Base-by-base conservation (phyloP, 179 eudicot genomes). In the Sideroxylon spinosum region DNA sequence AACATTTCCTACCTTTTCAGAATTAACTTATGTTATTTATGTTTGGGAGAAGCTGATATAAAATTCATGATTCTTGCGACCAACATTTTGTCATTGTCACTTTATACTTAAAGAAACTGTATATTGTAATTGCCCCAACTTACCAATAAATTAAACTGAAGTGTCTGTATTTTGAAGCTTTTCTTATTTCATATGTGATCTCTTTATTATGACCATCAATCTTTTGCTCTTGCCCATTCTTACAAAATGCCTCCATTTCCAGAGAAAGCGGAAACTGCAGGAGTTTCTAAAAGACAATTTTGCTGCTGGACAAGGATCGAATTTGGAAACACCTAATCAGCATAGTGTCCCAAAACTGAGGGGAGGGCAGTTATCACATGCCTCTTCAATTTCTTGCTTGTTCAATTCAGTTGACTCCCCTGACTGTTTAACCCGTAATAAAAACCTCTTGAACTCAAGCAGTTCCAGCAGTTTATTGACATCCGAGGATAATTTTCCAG, bases 201-300 rank as follows among this genome's bases (percentile, higher is more conserved):
- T n/a, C 56, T 48, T 69, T 44, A 9, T 46, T 28, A 20, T 48
- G 29, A 69, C 12, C 12, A 19, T 65, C 59, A 71, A 56, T 32
- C 59, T 72, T 7, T 55, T 25, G 22, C 28, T 25, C 48, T 73
- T 19, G 49, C 60, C 50, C 17, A 57, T 29, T 73, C 52, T 73
- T 1, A 73, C 13, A 23, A 17, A 57, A 49, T 20, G 28, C 37
- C 50, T 69, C 8, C 4, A 17, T 65, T 83, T 17, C 32, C 85
- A 86, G 88, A 83, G 85, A 49, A 86, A 86, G 73, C 63, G 86
- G 26, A 86, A 86, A 79, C 81, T 83, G 59, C 80, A 83, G 79
- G 79, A 76, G 55, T 83, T 83, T 72, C 48, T 81, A 29, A 81
- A 71, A 53, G 84, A 83, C 7, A 77, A 79, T 59, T 61, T 80